Evolutionary conservation across 192 early-diverging fungal species (phyloP).

Genomic region (Coemansia sp.): DNA sequence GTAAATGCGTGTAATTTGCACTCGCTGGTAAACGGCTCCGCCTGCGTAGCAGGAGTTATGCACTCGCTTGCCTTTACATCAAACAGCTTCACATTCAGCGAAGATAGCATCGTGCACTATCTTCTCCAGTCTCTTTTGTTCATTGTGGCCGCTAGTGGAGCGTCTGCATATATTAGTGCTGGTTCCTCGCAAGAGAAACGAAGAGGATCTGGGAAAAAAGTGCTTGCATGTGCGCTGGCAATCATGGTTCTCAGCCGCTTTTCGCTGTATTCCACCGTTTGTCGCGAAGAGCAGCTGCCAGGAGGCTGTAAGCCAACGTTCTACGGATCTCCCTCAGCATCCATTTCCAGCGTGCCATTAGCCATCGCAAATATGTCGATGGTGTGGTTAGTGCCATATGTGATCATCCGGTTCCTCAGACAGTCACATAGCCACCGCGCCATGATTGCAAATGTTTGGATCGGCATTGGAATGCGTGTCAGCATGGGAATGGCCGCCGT

Average conservation of each 20-base stretch:
- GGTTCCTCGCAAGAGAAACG: slow-evolving; percentile 11
- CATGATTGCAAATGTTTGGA: slow-evolving; percentile 56
- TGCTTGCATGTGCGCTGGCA: slow-evolving; percentile 42
- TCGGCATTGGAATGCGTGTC: slow-evolving; percentile 57
- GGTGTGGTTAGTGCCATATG: slow-evolving; percentile 43
- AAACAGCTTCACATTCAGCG: slow-evolving; percentile 89
- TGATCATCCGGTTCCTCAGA: slow-evolving; percentile 46
- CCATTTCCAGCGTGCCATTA: slow-evolving; percentile 30
- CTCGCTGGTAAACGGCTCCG: slow-evolving; percentile 24
- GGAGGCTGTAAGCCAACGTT: slow-evolving; percentile 75
- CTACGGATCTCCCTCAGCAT: slow-evolving; percentile 60
- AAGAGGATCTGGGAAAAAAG: slow-evolving; percentile 35
- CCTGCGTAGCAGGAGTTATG: slow-evolving; percentile 33
- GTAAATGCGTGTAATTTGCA: slow-evolving; percentile 21
- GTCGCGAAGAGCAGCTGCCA: slow-evolving; percentile 86
- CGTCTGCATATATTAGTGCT: not conserved
- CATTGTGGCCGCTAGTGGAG: slow-evolving; percentile 1
- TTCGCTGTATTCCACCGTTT: slow-evolving; percentile 68
- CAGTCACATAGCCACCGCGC: slow-evolving; percentile 59
- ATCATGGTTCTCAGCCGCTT: slow-evolving; percentile 63
- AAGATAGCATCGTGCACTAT: slow-evolving; percentile 74
- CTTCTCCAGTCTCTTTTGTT: slow-evolving; percentile 65
- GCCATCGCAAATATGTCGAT: slow-evolving; percentile 26
- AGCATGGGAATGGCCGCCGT: slow-evolving; percentile 58
- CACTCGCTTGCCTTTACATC: slow-evolving; percentile 75